Percentiles rank a stretch among this genome's conserved stretches.
These are phyloP conservation scores for Globisporangium okanoganense DNA, from an alignment of 352 stramenopile genomes.

Conservation along the genomic window DNA sequence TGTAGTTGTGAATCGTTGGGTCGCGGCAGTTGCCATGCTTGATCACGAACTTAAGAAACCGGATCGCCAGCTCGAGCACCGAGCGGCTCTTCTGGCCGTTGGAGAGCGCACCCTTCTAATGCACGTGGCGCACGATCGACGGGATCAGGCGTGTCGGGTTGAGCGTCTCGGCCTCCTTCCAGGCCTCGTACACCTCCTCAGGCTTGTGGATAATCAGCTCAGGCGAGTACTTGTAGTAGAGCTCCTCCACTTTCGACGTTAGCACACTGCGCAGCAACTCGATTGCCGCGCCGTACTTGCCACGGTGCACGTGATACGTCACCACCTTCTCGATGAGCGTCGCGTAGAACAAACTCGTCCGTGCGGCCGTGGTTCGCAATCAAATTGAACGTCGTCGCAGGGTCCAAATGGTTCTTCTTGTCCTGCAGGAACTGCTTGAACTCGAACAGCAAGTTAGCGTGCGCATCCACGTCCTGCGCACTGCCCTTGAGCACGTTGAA, in stretches of 20 bases:
- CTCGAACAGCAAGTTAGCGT: conserved; percentile 85
- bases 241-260: conserved; percentile 89
- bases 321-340: conserved; percentile 92
- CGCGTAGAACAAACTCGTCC: conserved; percentile 91
- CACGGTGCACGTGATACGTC: conserved; percentile 89
- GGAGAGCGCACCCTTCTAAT: conserved; percentile 51
- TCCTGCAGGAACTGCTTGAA: conserved; percentile 92
- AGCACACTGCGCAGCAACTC: conserved; percentile 84
- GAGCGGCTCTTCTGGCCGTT: conserved; percentile 58
- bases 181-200: conserved; percentile 89
- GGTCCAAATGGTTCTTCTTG: conserved; percentile 82
- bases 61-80: conserved; percentile 88
- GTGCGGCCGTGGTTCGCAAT: conserved; percentile 89
- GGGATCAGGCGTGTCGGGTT: conserved; percentile 92
- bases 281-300: conserved; percentile 88
- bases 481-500: conserved; percentile 85
- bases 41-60: conserved; percentile 92
- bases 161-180: conserved; percentile 86
- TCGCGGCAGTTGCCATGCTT: conserved; percentile 85
- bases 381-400: conserved; percentile 89
- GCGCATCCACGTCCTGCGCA: conserved; percentile 80
- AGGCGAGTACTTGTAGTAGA: conserved; percentile 95
- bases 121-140: conserved; percentile 89
- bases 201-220: conserved; percentile 91
- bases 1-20: conserved; percentile 92